These are phyloP conservation scores for Magnusiomyces fungicola DNA, from an alignment of 1,139 yeast genomes.

Conservation along the genomic window DNA sequence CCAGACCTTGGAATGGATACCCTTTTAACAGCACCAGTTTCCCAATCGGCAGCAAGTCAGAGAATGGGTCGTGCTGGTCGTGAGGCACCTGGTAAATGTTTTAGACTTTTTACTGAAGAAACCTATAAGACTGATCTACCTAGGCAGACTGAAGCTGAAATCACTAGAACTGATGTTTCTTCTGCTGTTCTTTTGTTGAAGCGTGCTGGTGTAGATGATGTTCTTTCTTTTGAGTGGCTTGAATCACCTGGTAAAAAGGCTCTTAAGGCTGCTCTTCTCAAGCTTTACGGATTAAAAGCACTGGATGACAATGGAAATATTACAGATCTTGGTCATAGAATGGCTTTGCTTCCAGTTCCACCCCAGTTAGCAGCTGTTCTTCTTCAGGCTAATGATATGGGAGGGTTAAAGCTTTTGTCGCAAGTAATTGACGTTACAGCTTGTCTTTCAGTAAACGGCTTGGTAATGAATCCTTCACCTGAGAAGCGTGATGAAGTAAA, in stretches of 20 bases:
- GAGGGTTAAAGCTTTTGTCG: slow-evolving; percentile 39
- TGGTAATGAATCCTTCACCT: slow-evolving; percentile 70
- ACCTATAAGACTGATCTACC: slow-evolving; percentile 54
- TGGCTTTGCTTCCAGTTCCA: slow-evolving; percentile 84
- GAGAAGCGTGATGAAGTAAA: slow-evolving; percentile 78
- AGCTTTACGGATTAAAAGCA: slow-evolving; percentile 73
- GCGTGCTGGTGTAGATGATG: slow-evolving; percentile 73
- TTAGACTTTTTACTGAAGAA: slow-evolving; percentile 68
- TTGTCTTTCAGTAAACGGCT: slow-evolving; percentile 86
- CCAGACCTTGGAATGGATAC: slow-evolving; percentile 89
- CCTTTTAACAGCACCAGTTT: slow-evolving; percentile 80
- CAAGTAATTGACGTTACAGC: slow-evolving; percentile 84
- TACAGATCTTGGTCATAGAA: slow-evolving; percentile 68
- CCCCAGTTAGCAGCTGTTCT: slow-evolving; percentile 91
- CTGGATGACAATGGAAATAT: slow-evolving; percentile 67
- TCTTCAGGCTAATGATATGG: slow-evolving; percentile 54
- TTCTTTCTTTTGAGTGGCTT: slow-evolving; percentile 85
- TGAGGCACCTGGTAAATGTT: slow-evolving; percentile 88
- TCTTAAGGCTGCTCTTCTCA: slow-evolving; percentile 65
- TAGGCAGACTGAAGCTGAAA: slow-evolving; percentile 86
- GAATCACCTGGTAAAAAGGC: slow-evolving; percentile 83
- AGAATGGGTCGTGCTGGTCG: slow-evolving; percentile 99
- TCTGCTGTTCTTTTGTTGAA: slow-evolving; percentile 80
- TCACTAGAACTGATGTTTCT: slow-evolving; percentile 75
- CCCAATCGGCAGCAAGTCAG: slow-evolving; percentile 92